Evolutionary conservation across 2,329 filamentous ascomycete genomes (phyloP).

Genomic region (Phialophora macrospora): DNA sequence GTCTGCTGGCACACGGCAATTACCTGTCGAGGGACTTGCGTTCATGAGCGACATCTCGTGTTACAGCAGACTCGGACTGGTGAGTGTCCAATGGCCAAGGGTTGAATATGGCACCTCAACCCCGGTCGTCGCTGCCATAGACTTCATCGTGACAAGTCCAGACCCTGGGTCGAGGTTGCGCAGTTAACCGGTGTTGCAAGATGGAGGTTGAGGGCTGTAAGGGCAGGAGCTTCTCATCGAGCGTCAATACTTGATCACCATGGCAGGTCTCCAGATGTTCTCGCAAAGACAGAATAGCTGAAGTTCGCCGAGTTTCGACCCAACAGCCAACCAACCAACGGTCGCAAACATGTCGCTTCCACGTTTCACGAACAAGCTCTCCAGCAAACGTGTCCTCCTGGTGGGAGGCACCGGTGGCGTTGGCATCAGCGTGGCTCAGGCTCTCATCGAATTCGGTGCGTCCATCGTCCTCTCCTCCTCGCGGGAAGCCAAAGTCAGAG

Average conservation of each 20-base stretch:
- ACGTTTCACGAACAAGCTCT: slow-evolving; percentile 42
- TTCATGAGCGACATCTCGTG: neutral
- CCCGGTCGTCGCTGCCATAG: neutral
- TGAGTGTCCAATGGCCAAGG: neutral
- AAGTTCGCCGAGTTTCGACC: no score
- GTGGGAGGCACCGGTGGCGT: slow-evolving; percentile 69
- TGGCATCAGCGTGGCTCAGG: slow-evolving; percentile 65
- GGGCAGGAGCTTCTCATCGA: neutral
- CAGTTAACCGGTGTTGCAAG: neutral
- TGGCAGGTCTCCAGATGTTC: neutral
- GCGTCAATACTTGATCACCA: neutral
- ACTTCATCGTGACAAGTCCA: neutral
- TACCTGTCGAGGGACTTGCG: neutral
- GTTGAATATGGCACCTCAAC: neutral
- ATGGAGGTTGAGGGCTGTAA: neutral
- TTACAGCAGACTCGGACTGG: neutral
- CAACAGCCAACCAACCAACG: neutral
- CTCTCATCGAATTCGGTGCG: slow-evolving; percentile 60
- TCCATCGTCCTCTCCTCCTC: slow-evolving; percentile 66
- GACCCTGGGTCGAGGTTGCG: neutral
- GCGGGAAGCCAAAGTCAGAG: slow-evolving; percentile 54
- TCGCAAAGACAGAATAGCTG: neutral
- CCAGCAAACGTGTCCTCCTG: slow-evolving; percentile 55
- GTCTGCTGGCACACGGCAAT: neutral
- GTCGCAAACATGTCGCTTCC: slow-evolving; percentile 40